phyloP scores from a whole-genome alignment of 805 yeast genomes.

The Priceomyces melissophilus region DNA sequence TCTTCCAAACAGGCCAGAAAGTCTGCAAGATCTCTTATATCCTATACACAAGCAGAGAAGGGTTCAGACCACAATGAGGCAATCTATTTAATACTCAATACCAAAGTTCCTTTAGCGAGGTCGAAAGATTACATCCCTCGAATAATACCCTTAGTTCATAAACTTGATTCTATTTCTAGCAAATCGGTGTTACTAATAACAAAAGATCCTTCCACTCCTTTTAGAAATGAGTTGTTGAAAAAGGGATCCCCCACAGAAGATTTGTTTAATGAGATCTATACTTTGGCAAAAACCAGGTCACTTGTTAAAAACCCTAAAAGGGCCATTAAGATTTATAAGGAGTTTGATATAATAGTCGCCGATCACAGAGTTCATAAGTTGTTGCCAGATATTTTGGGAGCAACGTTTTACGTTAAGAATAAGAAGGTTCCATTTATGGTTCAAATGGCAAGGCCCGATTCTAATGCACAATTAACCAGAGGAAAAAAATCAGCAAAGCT shows the following conservation, averaged over 20 bases:
- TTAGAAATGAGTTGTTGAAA: conserved; percentile 45
- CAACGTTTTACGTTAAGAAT: conserved; percentile 58
- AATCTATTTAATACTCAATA: conserved; percentile 32
- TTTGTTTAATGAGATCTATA: conserved; percentile 55
- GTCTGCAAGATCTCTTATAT: conserved; percentile 13
- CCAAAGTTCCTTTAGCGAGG: conserved; percentile 23
- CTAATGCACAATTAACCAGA: conserved; percentile 29
- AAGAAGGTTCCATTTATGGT: conserved; percentile 67
- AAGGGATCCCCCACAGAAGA: conserved; percentile 58
- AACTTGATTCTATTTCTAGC: conserved; percentile 47
- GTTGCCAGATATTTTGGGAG: conserved; percentile 56
- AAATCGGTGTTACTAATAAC: conserved; percentile 60
- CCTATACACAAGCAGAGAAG: conserved; percentile 12
- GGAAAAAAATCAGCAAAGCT: conserved; percentile 37
- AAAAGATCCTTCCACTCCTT: conserved; percentile 66
- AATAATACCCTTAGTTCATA: conserved; percentile 49
- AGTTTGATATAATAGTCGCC: conserved; percentile 63
- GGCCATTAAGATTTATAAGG: conserved; percentile 49
- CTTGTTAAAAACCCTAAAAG: conserved; percentile 42
- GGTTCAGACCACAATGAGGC: conserved; percentile 17
- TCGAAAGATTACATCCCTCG: conserved; percentile 40
- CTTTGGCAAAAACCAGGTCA: conserved; percentile 54
- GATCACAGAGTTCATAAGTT: conserved; percentile 66
- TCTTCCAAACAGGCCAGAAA: conserved; percentile 9
- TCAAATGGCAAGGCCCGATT: conserved; percentile 49